Base-by-base conservation (phyloP, 169 alveolate genomes). In the Cryptosporidium ubiquitum region DNA sequence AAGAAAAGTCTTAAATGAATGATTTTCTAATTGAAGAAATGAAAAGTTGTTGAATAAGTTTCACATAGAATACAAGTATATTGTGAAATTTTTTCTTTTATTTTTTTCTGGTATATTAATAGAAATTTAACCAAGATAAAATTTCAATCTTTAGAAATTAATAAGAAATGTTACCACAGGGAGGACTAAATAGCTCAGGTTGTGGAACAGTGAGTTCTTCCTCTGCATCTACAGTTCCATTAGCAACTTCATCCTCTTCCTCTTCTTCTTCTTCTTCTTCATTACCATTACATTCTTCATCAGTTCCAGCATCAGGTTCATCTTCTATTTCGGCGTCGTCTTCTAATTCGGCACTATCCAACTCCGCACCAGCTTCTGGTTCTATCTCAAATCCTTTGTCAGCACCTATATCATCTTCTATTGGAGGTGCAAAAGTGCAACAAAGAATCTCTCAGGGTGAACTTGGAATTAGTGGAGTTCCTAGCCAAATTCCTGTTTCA, bases 381-480 rank as follows among this genome's bases (percentile, higher is more conserved):
- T 18, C 23, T n/a, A 26, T 42, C n/a, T 10, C 52, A n/a, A 29
- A 12, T 9, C 23, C 60, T 18, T 79, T 26, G 10, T 35, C 55
- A 23, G 18, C 42, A 10, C 33, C 29, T 33, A 18, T 60, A 23
- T 64, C 64, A 12, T 37, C 47, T 42, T 64, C 68, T 39, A 55
- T 55, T 55, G n/a, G 20, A 18, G 44, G 33, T 64, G 71, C 26
- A 37, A 64, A 64, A 12, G 23, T 33, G 14, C 71, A 64, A 33
- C 84, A 69, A 10, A 69, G 84, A 42, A 42, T 69, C 7, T 44
- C 84, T 23, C 57, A 39, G 58, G 61, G 84, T 0, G 84, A 69
- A 42, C 10, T 69, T 31, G 26, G 71, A 29, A 64, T 64, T 0
- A 26, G 71, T 10, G 71, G 71, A 14, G 85, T 58, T 10, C 37